A percentile compares a stretch with the other conserved stretches of the same genome.
Evolutionary conservation across 129 eudicot species (phyloP).

Genomic region (Arctium minus): DNA sequence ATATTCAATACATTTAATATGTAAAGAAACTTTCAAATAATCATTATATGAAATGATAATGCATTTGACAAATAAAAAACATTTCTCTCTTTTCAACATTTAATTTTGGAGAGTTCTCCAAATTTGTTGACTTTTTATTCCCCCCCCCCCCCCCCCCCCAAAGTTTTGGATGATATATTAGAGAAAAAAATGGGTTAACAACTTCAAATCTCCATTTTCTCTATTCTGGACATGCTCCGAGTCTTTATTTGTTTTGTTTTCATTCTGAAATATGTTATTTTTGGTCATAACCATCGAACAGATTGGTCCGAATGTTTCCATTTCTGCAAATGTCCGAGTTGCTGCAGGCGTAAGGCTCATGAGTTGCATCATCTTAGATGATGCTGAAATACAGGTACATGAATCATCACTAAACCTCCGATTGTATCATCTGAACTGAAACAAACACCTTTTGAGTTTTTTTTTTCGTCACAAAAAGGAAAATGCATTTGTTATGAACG

Average conservation of each 20-base stretch:
- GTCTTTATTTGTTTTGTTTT: not conserved
- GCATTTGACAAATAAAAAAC: not conserved
- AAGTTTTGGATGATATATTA: not conserved
- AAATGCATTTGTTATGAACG: conserved; percentile 81
- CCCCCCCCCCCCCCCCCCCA: too few relatives aligned
- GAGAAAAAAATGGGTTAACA: not conserved
- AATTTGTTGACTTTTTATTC: not conserved
- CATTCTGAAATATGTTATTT: not conserved
- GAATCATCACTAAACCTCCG: not conserved
- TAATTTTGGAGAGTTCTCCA: not conserved
- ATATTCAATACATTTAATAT: not conserved
- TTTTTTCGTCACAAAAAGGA: conserved; percentile 43
- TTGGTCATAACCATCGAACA: conserved; percentile 23
- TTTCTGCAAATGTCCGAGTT: conserved; percentile 90
- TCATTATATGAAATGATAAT: too few relatives aligned
- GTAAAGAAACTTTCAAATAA: too few relatives aligned
- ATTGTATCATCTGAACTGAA: not conserved
- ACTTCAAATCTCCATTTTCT: not conserved
- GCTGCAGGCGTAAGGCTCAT: conserved; percentile 87
- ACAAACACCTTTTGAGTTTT: not conserved
- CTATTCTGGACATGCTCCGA: not conserved
- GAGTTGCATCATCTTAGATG: conserved; percentile 80
- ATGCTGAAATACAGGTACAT: conserved; percentile 78
- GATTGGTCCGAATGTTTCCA: conserved; percentile 95
- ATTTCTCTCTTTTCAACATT: not conserved